Evolutionary conservation across 306 rosid genomes (phyloP).

Genomic region (Hippophae rhamnoides): DNA sequence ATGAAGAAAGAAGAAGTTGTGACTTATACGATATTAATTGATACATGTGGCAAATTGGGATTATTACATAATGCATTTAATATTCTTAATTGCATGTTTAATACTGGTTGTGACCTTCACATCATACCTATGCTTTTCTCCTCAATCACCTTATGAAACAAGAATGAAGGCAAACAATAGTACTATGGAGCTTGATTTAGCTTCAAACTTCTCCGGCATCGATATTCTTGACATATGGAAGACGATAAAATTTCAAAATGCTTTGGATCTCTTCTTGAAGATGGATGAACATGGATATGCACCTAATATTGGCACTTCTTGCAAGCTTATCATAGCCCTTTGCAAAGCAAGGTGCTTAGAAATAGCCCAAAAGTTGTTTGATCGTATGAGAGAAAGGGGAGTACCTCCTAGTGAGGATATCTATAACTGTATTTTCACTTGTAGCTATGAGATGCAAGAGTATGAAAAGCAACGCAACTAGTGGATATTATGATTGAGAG

Average conservation of each 20-base stretch:
- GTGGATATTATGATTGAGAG: constrained; percentile 51
- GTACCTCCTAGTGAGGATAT: constrained; percentile 44
- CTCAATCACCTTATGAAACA: constrained; percentile 51
- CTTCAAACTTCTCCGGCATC: constrained; percentile 20
- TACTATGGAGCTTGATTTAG: constrained; percentile 19
- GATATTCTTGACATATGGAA: constrained; percentile 48
- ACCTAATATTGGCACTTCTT: constrained; percentile 52
- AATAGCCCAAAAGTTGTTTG: constrained; percentile 38
- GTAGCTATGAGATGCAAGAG: constrained; percentile 49
- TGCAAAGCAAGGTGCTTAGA: constrained; percentile 46
- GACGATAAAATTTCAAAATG: constrained; percentile 42
- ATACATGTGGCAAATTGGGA: constrained; percentile 52
- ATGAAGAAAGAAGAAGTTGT: constrained; percentile 52
- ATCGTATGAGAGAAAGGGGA: constrained; percentile 48
- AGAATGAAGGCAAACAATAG: constrained; percentile 14
- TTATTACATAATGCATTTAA: constrained; percentile 52
- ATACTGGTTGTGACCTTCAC: constrained; percentile 62
- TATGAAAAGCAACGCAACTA: constrained; percentile 44
- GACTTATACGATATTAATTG: constrained; percentile 44
- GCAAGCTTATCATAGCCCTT: constrained; percentile 58
- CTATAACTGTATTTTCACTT: constrained; percentile 47
- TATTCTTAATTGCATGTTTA: constrained; percentile 56
- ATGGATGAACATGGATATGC: constrained; percentile 52
- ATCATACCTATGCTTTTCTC: constrained; percentile 42
- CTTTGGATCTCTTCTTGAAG: constrained; percentile 44